Evolutionary conservation across 345 rosid genomes (phyloP), one percentile per base, ranked within the genome.

Genomic region (Carallia brachiata): DNA sequence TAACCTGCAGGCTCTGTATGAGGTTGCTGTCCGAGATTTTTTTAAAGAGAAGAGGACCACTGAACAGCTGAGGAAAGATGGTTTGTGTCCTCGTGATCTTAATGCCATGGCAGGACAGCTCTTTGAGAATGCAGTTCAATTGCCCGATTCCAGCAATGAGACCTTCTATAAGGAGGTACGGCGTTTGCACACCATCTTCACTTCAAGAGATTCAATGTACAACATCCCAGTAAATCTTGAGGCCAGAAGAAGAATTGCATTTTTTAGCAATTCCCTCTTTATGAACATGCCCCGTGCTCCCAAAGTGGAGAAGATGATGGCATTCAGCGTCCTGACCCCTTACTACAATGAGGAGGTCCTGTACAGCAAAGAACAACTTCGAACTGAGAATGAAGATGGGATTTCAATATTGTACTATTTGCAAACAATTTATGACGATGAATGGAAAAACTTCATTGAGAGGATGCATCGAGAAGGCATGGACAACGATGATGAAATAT

Each of bases 281-380:
- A 94, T 94, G 98, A 94, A 86, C 80, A 87, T 94, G 85, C 98
- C 98, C 63, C 97, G 88, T 83, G 98, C 98, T 70, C 98, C 98
- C 63, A 97, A 84, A 84, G 98, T 94, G 37, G 97, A 94, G 87
- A 94, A 91, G 73, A 94, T 94, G 98, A 86, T 88, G 97, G 91
- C 97, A 47, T 94, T 94, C 81, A 90, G 93, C 65, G 93, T 94
- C 73, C 82, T 94, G 72, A 91, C 98, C 58, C 97, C 98, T 60
- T 90, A 94, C 77, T 90, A 94, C 79, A 91, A 84, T 58, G 98
- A 94, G 81, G 98, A 94, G 62, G 95, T 94, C 15, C 69, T 88
- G 34, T 94, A 83, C 80, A 87, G 89, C 89, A 94, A 80, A 81
- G 98, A 94, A 70, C 97, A 94, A 67, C 90, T 94, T 32, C 79